Percentiles rank a stretch among this genome's conserved stretches.
phyloP scores from a whole-genome alignment of 306 rosid species.

The Sindora glabra region DNA sequence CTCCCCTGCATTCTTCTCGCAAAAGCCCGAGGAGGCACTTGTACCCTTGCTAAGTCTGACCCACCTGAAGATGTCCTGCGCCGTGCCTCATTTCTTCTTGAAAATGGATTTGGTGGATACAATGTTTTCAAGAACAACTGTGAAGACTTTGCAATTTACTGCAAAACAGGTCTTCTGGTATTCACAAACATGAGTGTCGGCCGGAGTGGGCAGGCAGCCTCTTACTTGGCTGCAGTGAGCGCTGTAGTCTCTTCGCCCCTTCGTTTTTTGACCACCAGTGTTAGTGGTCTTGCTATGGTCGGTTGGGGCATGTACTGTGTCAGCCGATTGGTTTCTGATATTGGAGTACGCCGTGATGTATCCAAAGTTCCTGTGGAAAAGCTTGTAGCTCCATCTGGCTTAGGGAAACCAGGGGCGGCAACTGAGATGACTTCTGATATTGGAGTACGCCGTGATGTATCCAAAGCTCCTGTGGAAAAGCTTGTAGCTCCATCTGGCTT shows the following conservation, averaged over 20 bases:
- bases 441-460: conserved; percentile 41
- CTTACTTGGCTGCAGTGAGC: conserved; percentile 40
- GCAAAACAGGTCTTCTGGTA: conserved; percentile 68
- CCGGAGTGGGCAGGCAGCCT: conserved; percentile 56
- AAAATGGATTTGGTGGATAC: conserved; percentile 61
- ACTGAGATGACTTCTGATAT: conserved; percentile 44
- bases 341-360: conserved; percentile 45
- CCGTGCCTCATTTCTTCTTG: conserved; percentile 52
- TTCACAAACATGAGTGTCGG: conserved; percentile 28
- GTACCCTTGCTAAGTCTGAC: conserved; percentile 55
- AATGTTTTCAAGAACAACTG: conserved; percentile 59
- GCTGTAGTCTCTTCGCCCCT: conserved; percentile 29
- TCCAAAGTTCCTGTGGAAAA: conserved; percentile 47
- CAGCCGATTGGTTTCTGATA: conserved; percentile 40
- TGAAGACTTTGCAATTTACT: conserved; percentile 77
- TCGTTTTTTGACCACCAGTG: conserved; percentile 17
- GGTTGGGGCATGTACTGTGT: conserved; percentile 40
- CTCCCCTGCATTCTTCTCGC: conserved; percentile 31
- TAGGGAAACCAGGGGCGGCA: background rate
- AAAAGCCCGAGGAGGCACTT: conserved; percentile 69
- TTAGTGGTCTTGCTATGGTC: conserved; percentile 24
- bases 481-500: conserved; percentile 14
- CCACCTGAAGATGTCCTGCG: conserved; percentile 32
- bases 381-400: conserved; percentile 13
- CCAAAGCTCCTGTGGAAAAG: conserved; percentile 46